Percentiles rank a stretch among this genome's conserved stretches.
These are phyloP conservation scores for Condylostoma magnum DNA, from an alignment of 169 alveolate species.

Conservation along the genomic window DNA sequence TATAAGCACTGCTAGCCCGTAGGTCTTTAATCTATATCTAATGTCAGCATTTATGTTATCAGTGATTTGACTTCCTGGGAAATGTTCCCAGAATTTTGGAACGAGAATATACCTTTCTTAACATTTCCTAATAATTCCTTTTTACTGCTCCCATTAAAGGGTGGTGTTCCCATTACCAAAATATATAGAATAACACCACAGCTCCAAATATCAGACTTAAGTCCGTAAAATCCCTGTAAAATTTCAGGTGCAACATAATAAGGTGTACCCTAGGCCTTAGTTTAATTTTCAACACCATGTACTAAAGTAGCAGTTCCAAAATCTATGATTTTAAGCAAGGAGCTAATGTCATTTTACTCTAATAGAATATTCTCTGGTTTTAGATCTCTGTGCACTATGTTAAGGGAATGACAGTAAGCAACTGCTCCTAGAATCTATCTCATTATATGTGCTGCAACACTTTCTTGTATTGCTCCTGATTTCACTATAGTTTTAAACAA, in stretches of 20 bases:
- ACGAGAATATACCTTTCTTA: slow-evolving; percentile 53
- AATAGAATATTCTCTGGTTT: slow-evolving; percentile 82
- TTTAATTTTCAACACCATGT: slow-evolving; percentile 54
- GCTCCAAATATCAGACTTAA: slow-evolving; percentile 68
- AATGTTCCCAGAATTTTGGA: slow-evolving; percentile 33
- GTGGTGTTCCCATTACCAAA: slow-evolving; percentile 60
- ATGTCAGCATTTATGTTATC: slow-evolving; percentile 48
- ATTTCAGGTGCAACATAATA: slow-evolving; percentile 64
- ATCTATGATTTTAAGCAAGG: slow-evolving; percentile 75
- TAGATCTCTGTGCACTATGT: slow-evolving; percentile 84
- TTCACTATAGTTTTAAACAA: slow-evolving; percentile 50
- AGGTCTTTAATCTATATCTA: slow-evolving; percentile 38
- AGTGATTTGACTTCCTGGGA: slow-evolving; percentile 58
- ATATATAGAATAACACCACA: slow-evolving; percentile 67
- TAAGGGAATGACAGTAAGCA: slow-evolving; percentile 72
- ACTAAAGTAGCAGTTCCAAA: slow-evolving; percentile 78
- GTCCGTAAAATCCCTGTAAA: slow-evolving; percentile 42
- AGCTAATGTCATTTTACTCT: slow-evolving; percentile 42
- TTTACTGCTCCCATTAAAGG: slow-evolving; percentile 75
- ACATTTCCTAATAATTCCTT: slow-evolving; percentile 64
- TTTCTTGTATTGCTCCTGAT: slow-evolving; percentile 56
- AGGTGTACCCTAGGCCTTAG: slow-evolving; percentile 48
- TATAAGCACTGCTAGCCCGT: slow-evolving; percentile 54
- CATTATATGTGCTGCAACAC: slow-evolving; percentile 76
- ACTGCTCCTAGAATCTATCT: slow-evolving; percentile 72